phyloP scores from a whole-genome alignment of 2,329 filamentous ascomycete species.

The Alternaria brassicicola region DNA sequence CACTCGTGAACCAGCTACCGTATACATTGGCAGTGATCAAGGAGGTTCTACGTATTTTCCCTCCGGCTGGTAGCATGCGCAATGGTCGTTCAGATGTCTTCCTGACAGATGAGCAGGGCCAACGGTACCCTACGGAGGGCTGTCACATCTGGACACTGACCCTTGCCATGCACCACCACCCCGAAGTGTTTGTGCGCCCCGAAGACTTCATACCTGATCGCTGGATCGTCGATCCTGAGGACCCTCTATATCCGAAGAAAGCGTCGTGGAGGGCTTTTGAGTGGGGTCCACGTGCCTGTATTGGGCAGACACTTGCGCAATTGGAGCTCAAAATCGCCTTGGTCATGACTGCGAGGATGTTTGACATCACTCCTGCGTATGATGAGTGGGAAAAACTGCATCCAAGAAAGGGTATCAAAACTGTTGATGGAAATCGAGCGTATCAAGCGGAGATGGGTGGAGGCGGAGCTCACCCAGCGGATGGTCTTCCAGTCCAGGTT shows the following conservation, averaged over 20 bases:
- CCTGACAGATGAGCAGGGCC: constrained; percentile 12
- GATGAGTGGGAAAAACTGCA: constrained; percentile 19
- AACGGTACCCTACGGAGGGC: constrained; percentile 16
- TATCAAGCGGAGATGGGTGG: constrained; percentile 23
- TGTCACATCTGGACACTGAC: constrained; percentile 12
- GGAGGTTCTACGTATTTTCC: constrained; percentile 43
- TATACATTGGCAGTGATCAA: constrained; percentile 45
- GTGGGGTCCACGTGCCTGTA: constrained; percentile 46
- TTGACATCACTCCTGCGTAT: constrained; percentile 19
- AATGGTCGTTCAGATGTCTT: constrained; percentile 2
- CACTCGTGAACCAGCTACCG: constrained; percentile 32
- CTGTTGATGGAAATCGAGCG: constrained; percentile 20
- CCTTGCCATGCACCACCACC: constrained; percentile 22
- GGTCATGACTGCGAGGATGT: constrained; percentile 8
- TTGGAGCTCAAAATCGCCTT: constrained; percentile 29
- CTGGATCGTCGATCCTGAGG: constrained; percentile 16
- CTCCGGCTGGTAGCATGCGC: constrained; percentile 37
- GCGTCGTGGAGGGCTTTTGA: constrained; percentile 47
- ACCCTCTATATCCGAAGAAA: constrained; percentile 14
- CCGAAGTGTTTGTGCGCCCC: constrained; percentile 17
- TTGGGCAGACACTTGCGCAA: constrained; percentile 48
- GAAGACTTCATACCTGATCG: constrained; percentile 32
- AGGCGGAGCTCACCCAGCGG: constrained; percentile 21
- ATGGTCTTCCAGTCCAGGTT: constrained; percentile 48
- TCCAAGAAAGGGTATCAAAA: constrained; percentile 18